These are phyloP conservation scores for Mangifera indica DNA, from an alignment of 345 rosid genomes.

Conservation along the genomic window DNA sequence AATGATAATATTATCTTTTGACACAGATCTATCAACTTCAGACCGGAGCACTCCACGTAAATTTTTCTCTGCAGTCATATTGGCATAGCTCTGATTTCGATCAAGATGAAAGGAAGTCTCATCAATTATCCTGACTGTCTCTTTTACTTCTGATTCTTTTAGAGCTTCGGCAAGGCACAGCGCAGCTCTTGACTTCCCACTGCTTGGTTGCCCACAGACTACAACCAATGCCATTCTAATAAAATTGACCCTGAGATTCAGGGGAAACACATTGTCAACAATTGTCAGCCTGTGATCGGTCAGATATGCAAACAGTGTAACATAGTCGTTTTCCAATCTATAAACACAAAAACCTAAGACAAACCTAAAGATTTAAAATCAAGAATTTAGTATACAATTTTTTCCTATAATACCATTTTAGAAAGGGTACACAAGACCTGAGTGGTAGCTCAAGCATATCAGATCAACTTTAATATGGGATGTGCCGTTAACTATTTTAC, in stretches of 20 bases:
- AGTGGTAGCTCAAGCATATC: not conserved
- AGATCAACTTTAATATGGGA: not conserved
- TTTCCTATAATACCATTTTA: not conserved
- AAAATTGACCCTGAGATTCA: not conserved
- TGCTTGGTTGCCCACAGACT: constrained; percentile 92
- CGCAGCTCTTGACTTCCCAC: constrained; percentile 83
- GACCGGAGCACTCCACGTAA: constrained; percentile 91
- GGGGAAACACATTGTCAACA: not conserved
- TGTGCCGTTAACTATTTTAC: not conserved
- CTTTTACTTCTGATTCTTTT: constrained; percentile 62
- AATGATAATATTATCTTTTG: constrained; percentile 71
- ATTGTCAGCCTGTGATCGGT: not conserved
- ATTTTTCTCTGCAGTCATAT: constrained; percentile 89
- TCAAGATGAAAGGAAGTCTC: constrained; percentile 85
- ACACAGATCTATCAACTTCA: constrained; percentile 96
- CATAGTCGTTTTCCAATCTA: not conserved
- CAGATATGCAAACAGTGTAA: not conserved
- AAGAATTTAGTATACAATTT: not conserved
- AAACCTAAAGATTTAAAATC: not conserved
- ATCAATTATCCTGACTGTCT: constrained; percentile 56
- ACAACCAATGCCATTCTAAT: constrained; percentile 80
- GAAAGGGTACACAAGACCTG: not conserved
- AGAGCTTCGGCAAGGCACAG: constrained; percentile 60
- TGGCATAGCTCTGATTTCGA: constrained; percentile 83
- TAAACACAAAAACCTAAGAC: not conserved